phyloP scores from a whole-genome alignment of 2,329 filamentous ascomycete species.

The Arachnomyces sp. region DNA sequence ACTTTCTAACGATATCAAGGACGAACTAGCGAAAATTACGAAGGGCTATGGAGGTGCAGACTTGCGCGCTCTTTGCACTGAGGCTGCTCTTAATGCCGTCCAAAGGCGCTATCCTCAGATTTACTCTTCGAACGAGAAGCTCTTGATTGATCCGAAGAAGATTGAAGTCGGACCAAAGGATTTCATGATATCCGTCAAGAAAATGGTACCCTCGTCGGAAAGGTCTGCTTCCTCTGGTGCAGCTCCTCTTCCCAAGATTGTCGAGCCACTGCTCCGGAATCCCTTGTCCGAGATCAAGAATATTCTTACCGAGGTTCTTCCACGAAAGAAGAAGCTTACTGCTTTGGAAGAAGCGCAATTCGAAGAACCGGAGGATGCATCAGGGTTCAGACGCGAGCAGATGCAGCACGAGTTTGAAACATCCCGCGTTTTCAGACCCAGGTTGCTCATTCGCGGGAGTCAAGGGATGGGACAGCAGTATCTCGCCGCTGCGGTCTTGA shows the following conservation, averaged over 20 bases:
- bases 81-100: conserved; percentile 90
- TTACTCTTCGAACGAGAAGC: conserved; percentile 80
- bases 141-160: conserved; percentile 74
- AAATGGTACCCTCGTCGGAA: conserved; percentile 91
- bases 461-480: conserved; percentile 93
- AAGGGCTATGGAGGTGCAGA: conserved; percentile 97
- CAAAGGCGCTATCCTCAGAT: conserved; percentile 95
- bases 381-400: conserved; percentile 76
- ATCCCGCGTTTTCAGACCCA: conserved; percentile 77
- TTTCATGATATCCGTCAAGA: conserved; percentile 95
- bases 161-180: conserved; percentile 87
- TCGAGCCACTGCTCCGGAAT: conserved; percentile 71
- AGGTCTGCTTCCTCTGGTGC: conserved; percentile 79
- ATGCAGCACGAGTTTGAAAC: conserved; percentile 73
- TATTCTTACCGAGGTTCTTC: conserved; percentile 66
- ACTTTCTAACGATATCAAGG: conserved; percentile 68
- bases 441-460: conserved; percentile 72
- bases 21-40: conserved; percentile 70
- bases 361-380: conserved; percentile 72
- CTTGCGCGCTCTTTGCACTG: conserved; percentile 84
- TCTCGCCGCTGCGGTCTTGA: conserved; percentile 72
- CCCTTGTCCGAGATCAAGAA: conserved; percentile 62
- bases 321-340: conserved; percentile 75
- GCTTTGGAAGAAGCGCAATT: conserved; percentile 91
- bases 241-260: conserved; percentile 64